phyloP scores from a whole-genome alignment of 2,329 filamentous ascomycete genomes.

The Claviceps sp. region DNA sequence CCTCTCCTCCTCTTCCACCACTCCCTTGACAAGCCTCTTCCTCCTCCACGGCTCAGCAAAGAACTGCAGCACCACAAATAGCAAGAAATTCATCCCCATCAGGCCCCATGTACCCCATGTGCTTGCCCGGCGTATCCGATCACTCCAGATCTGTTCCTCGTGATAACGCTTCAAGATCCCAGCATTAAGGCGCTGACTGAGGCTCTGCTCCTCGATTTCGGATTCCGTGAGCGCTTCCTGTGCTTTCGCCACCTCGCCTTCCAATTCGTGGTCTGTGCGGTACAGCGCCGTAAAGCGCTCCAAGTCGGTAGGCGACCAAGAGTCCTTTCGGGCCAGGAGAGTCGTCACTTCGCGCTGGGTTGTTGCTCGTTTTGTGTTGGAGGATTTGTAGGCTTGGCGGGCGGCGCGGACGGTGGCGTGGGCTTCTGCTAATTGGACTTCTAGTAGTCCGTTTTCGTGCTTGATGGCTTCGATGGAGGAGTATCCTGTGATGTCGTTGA shows the following conservation, averaged over 20 bases:
- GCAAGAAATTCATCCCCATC: slow-evolving; percentile 89
- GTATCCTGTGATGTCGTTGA: slow-evolving; percentile 94
- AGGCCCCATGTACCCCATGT: slow-evolving; percentile 98
- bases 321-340: slow-evolving; percentile 83
- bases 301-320: slow-evolving; percentile 74
- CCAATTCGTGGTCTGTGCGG: slow-evolving; percentile 82
- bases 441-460: slow-evolving; percentile 56
- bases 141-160: slow-evolving; percentile 98
- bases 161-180: slow-evolving; percentile 87
- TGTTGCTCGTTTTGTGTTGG: slow-evolving; percentile 67
- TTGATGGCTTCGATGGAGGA: slow-evolving; percentile 81
- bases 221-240: slow-evolving; percentile 59
- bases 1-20: slow-evolving; percentile 63
- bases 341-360: slow-evolving; percentile 95
- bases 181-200: slow-evolving; percentile 61
- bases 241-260: slow-evolving; percentile 64
- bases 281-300: slow-evolving; percentile 92
- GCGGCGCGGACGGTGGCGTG: slow-evolving; percentile 55
- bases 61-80: slow-evolving; percentile 77
- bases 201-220: slow-evolving; percentile 68
- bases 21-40: slow-evolving; percentile 64
- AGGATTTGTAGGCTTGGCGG: slow-evolving; percentile 67
- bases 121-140: slow-evolving; percentile 88
- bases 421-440: slow-evolving; percentile 41
- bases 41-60: slow-evolving; percentile 89